Evolutionary conservation across 768 basidiomycete species (phyloP), one percentile per base, ranked within the genome.

Genomic region (Sarcomyxa edulis): DNA sequence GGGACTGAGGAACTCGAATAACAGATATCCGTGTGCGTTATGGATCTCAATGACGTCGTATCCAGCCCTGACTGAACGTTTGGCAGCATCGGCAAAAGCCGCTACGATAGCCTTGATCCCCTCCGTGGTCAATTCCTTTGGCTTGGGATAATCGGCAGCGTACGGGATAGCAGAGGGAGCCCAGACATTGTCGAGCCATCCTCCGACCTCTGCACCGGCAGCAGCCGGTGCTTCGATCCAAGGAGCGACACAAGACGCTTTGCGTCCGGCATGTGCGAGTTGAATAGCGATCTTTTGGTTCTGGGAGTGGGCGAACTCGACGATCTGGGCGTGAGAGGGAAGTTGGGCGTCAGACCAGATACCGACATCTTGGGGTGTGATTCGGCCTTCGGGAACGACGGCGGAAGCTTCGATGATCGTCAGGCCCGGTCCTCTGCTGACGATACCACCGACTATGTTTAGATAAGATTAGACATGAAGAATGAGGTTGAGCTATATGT

Each of bases 251-350:
- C 69, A 78, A 7, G 76, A 78, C 0, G 75, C 83, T 54, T 88
- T 89, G n/a, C 85, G 67, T 0, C 87, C 86, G 0, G 84, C 81
- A 45, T 90, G 86, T 0, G 72, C 79, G 12, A 89, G 70, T 47
- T 90, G 88, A 39, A 88, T 79, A 7, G 66, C 86, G 15, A 88
- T 72, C 34, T 79, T 78, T 51, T 82, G 76, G 32, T 68, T 72
- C 47, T 82, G 80, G 1, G 77, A 74, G 51, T 84, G 81, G n/a
- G 81, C 81, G 38, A 85, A 84, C 42, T 81, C 74, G 50, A 79
- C 72, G 46, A 88, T 65, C 25, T 70, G 55, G 41, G 68, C 62
- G 28, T 74, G 51, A 2, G 58, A 47, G 11, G 56, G 64, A 45
- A 61, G 67, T 26, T 85, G 84, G 2, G 63, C 61, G 43, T 82